phyloP scores from a whole-genome alignment of 139 green algal genomes.

The Chlorella sorokiniana region DNA sequence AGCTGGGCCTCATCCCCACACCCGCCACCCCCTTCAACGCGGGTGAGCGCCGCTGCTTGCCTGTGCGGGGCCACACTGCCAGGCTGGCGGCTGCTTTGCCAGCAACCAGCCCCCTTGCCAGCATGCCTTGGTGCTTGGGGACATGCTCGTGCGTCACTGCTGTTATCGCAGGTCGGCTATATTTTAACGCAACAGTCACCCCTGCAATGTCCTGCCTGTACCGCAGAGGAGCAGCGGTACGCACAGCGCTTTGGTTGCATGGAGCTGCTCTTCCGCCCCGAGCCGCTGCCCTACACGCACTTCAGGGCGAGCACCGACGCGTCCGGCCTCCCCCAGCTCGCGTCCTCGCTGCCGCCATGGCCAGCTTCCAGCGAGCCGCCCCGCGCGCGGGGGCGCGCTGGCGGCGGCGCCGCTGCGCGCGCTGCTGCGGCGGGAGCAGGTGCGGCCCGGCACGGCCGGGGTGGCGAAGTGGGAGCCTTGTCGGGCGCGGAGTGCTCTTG shows the following conservation, averaged over 20 bases:
- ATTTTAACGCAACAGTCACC: background rate
- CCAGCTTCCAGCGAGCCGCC: slow-evolving; percentile 8
- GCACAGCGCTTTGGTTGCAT: slow-evolving; percentile 75
- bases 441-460: background rate
- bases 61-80: background rate
- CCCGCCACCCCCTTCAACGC: slow-evolving; percentile 15
- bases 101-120: too few relatives aligned
- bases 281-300: slow-evolving; percentile 50
- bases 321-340: background rate
- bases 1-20: slow-evolving; percentile 14
- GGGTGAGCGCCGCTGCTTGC: background rate
- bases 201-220: background rate
- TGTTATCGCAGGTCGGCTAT: too few relatives aligned
- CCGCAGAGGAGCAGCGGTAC: slow-evolving; percentile 55
- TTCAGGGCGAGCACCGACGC: slow-evolving; percentile 21
- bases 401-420: background rate
- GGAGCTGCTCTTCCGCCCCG: slow-evolving; percentile 44
- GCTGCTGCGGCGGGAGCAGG: slow-evolving; percentile 27
- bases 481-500: background rate
- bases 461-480: background rate
- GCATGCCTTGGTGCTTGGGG: too few relatives aligned
- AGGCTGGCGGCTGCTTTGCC: background rate
- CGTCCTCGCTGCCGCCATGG: background rate
- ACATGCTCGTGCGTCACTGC: too few relatives aligned
- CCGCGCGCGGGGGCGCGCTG: slow-evolving; percentile 2